Evolutionary conservation across 2,329 filamentous ascomycete species (phyloP), one percentile per base, ranked within the genome.

Genomic region (Metarhizium sp.): DNA sequence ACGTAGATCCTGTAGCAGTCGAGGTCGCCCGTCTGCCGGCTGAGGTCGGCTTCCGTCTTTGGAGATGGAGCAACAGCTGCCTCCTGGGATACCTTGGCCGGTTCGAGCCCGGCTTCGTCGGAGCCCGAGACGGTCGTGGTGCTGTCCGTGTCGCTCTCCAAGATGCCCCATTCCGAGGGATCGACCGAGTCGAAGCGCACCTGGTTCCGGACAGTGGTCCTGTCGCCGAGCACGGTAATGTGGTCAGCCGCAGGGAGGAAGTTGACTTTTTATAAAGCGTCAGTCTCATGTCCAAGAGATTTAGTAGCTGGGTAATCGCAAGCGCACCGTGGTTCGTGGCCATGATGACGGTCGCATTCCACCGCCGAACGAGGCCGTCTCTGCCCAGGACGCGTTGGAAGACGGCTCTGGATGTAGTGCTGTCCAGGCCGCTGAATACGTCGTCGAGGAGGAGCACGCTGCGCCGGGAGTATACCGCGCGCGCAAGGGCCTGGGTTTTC

Each of bases 391-490:
- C 63, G 3, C 68, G 66, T 10, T 70, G 61, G 42, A 79, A 75
- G 4, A 80, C 66, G 2, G 65, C 59, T 6, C 69, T 61, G 11
- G 73, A 67, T 0, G 78, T 81, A 4, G 69, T 63, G 1, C 68
- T 66, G 55, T 78, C 77, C 2, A 79, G 66, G 0, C 70, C 72
- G 50, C 75, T 75, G 40, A 79, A 71, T 0, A 70, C 63, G 52
- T 80, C 76, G 55, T 80, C 77, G 0, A 80, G 61, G 3, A 80
- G 36, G 1, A 76, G 18, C 1, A 78, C 62, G 1, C 69, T 60
- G 6, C 62, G 65, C 8, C 66, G 59, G 1, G 72, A 67, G 56
- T 77, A 80, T 0, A 79, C 62, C 1, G 76, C 76, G 16, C 78
- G 67, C 3, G 78, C 77, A 1, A 79, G 62, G 2, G 73, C 69